A percentile compares a stretch with the other conserved stretches of the same genome.
Evolutionary conservation across 371 early-diverging fungal genomes (phyloP).

Genomic region (Mortierella sp.): DNA sequence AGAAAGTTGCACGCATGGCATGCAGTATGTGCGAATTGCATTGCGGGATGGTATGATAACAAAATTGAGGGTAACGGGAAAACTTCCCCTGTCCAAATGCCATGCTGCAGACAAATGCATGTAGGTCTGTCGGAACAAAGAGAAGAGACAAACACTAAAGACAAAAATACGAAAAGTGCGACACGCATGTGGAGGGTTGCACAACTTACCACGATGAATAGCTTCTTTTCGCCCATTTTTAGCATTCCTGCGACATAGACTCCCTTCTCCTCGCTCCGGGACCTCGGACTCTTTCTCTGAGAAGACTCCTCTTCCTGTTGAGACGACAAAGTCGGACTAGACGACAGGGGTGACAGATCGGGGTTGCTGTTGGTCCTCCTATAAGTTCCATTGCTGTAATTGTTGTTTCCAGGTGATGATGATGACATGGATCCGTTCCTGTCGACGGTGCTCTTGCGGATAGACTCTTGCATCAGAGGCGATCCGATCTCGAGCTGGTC

Average conservation of each 20-base stretch:
- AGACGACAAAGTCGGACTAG: neutral
- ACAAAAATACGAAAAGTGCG: neutral
- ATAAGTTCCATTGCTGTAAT: neutral
- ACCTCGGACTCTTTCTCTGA: constrained; percentile 9
- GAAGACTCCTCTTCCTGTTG: constrained; percentile 21
- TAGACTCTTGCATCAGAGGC: constrained; percentile 36
- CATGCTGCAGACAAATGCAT: neutral
- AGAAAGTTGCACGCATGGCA: neutral
- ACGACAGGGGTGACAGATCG: neutral
- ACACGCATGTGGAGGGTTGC: constrained; percentile 3
- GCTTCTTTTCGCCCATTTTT: constrained; percentile 57
- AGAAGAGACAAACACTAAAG: neutral
- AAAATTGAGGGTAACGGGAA: neutral
- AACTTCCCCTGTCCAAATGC: neutral
- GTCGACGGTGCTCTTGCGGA: constrained; percentile 26
- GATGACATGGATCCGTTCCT: constrained; percentile 11
- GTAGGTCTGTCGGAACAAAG: neutral
- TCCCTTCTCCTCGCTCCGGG: constrained; percentile 45
- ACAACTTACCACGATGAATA: constrained; percentile 48
- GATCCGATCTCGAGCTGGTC: constrained; percentile 44
- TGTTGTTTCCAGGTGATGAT: neutral
- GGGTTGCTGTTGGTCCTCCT: neutral
- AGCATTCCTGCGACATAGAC: constrained; percentile 57
- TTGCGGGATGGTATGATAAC: neutral
- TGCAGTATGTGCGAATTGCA: neutral